Evolutionary conservation across 805 yeast genomes (phyloP), one percentile per base, ranked within the genome.

Genomic region (Saccharomycopsis microspora): DNA sequence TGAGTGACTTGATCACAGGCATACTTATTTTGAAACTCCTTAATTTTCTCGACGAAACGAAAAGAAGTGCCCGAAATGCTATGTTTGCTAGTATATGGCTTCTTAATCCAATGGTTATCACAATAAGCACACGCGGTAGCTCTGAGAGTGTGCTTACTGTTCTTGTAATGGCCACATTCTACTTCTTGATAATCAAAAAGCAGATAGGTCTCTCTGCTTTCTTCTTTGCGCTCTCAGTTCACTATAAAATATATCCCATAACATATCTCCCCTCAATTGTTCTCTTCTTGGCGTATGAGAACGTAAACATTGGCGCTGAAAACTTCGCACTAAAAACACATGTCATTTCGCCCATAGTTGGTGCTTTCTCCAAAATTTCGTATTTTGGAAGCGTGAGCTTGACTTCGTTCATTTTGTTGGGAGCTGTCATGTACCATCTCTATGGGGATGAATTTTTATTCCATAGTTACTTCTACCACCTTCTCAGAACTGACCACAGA

Each of bases 61-160:
- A 27, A 31, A 43, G 39, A 11, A 43, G 60, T 10, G 59, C 54
- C 39, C 67, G 65, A 42, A 67, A 69, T n/a, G 49, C 72, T 8
- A 54, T 68, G 4, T 67, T 79, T 39, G 62, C 80, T 8, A 63
- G 82, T 2, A 65, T 90, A 4, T 93, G 97, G 97, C 69, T 93
- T 19, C 69, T 87, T 55, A 93, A 93, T 60, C 97, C 98, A 10
- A 85, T 93, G 93, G 97, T 89, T 0, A 77, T 82, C 33, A 87
- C 95, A 0, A 93, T 93, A 43, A 80, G 90, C 54, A 87, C 97
- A 0, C 70, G 98, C 42, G 98, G 98, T 1, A 85, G 93, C 31
- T 83, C 96, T 0, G 98, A 93, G 59, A 88, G 96, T 52, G 71
- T 93, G 1, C 63, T 93, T 42, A 86, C 94, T 2, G 88, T 85